These are phyloP conservation scores for Spiromastix sp. DNA, from an alignment of 2,329 filamentous ascomycete species.

Conservation along the genomic window DNA sequence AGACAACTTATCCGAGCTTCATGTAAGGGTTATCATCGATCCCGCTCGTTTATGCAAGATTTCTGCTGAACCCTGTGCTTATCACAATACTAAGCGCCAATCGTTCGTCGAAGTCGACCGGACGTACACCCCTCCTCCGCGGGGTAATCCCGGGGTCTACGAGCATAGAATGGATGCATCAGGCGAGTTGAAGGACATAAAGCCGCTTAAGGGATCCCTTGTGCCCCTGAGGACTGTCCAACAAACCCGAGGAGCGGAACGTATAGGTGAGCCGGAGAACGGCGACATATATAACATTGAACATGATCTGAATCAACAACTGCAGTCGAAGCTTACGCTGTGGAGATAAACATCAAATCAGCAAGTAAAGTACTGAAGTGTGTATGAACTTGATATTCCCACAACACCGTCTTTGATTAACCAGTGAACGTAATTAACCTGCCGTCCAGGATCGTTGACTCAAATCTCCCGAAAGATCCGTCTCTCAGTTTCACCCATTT, in stretches of 20 bases:
- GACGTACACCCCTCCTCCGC: no score
- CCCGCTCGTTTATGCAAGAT: no score
- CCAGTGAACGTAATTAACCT: no score
- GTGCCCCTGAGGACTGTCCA: slow-evolving; percentile 34
- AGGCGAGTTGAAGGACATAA: no score
- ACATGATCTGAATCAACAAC: background rate
- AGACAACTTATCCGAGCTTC: no score
- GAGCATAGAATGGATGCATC: no score
- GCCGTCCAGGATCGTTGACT: slow-evolving; percentile 30
- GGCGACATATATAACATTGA: background rate
- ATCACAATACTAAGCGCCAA: no score
- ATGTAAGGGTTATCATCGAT: no score
- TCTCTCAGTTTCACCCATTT: slow-evolving; percentile 26
- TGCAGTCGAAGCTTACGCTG: slow-evolving; percentile 32
- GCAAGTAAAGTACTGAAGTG: slow-evolving; percentile 36
- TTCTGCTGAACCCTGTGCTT: no score
- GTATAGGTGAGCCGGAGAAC: slow-evolving; percentile 25
- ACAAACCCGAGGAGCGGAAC: slow-evolving; percentile 29
- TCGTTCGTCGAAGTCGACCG: no score
- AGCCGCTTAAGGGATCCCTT: slow-evolving; percentile 25
- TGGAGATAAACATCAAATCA: slow-evolving; percentile 34
- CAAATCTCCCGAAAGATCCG: slow-evolving; percentile 24
- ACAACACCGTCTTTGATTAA: background rate
- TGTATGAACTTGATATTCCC: slow-evolving; percentile 6
- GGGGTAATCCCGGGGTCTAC: no score